Conservation (phyloP, 2,329 filamentous ascomycete species). For the Phymatotrichopsis omnivora region DNA sequence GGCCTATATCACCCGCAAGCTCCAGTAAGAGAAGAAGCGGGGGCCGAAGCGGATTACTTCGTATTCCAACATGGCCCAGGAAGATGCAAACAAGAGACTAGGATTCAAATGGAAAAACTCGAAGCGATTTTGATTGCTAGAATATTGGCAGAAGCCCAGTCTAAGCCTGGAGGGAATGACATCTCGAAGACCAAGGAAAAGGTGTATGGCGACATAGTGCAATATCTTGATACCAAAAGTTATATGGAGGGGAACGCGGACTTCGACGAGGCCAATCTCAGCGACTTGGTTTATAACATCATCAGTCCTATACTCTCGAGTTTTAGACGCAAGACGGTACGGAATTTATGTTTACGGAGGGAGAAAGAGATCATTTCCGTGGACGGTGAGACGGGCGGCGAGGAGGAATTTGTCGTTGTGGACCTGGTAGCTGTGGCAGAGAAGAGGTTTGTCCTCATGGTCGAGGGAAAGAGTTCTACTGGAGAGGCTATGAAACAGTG, state of each 20-base stretch:
- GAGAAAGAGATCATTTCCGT: slow-evolving; percentile 10
- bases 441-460: too few relatives aligned
- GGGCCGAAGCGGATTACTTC: too few relatives aligned
- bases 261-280: slow-evolving; percentile 8
- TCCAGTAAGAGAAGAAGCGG: slow-evolving; percentile 3
- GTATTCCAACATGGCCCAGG: too few relatives aligned
- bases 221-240: slow-evolving; percentile 9
- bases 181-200: slow-evolving; percentile 11
- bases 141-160: slow-evolving; percentile 6
- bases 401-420: not conserved
- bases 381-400: slow-evolving; percentile 2
- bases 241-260: slow-evolving; percentile 1
- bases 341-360: not conserved
- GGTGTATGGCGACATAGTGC: slow-evolving; percentile 13
- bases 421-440: too few relatives aligned
- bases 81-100: too few relatives aligned
- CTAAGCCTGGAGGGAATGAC: not conserved
- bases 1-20: not conserved
- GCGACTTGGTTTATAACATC: slow-evolving; percentile 4
- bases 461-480: not conserved
- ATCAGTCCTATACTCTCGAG: too few relatives aligned
- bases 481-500: slow-evolving; percentile 1
- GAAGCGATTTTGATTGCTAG: slow-evolving; percentile 2
- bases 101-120: too few relatives aligned
- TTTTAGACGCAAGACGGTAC: slow-evolving; percentile 1